These are phyloP conservation scores for Mucor piriformis DNA, from an alignment of 371 early-diverging fungal species.

Conservation along the genomic window DNA sequence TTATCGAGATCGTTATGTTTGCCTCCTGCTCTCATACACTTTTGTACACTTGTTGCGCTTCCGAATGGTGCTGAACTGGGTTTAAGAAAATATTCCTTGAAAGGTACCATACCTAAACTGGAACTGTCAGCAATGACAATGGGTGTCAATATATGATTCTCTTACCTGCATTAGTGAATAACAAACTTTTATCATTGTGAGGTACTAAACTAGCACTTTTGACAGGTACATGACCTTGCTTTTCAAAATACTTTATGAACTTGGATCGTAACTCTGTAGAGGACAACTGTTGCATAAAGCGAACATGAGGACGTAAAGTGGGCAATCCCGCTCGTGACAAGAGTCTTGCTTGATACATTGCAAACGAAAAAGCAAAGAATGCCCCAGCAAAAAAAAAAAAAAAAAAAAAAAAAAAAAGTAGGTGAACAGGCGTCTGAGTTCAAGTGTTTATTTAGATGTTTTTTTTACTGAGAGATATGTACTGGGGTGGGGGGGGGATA, in stretches of 20 bases:
- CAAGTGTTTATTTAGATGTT: neutral
- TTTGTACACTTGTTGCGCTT: conserved; percentile 69
- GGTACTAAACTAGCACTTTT: conserved; percentile 68
- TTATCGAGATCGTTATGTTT: conserved; percentile 86
- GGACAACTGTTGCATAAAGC: conserved; percentile 34
- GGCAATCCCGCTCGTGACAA: neutral
- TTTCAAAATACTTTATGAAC: conserved; percentile 57
- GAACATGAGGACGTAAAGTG: neutral
- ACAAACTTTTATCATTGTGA: conserved; percentile 68
- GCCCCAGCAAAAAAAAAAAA: neutral
- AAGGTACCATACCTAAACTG: conserved; percentile 73
- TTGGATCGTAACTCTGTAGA: conserved; percentile 55
- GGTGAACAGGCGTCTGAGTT: neutral
- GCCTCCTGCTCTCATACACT: conserved; percentile 81
- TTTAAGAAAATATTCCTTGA: conserved; percentile 73
- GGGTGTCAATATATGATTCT: neutral
- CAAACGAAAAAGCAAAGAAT: neutral
- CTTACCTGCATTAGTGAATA: conserved; percentile 80
- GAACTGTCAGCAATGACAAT: neutral
- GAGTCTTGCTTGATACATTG: conserved; percentile 13
- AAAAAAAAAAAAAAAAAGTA: neutral
- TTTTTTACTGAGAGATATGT: neutral
- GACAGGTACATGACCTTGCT: conserved; percentile 49
- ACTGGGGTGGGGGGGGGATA: neutral
- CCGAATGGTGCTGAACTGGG: conserved; percentile 66